These are phyloP conservation scores for Penicillium nordicum DNA, from an alignment of 2,329 filamentous ascomycete genomes.

Conservation along the genomic window DNA sequence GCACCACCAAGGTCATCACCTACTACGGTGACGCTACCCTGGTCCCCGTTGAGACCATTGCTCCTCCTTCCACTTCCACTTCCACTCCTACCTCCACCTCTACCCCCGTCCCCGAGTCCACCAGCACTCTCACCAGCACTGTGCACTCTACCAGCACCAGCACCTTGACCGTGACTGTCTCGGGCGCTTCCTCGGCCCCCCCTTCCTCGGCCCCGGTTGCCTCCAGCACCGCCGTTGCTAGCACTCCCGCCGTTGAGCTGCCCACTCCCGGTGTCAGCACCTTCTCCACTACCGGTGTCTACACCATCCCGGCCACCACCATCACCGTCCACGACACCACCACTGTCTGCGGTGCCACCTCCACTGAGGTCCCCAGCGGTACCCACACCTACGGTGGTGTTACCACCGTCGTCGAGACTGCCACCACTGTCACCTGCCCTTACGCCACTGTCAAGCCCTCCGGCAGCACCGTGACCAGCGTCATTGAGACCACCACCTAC, in stretches of 20 bases:
- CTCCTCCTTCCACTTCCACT: slow-evolving; percentile 11
- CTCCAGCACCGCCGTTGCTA: slow-evolving; percentile 17
- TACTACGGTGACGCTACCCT: slow-evolving; percentile 63
- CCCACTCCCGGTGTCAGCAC: slow-evolving; percentile 50
- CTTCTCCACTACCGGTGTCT: slow-evolving; percentile 66
- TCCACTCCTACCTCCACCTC: slow-evolving; percentile 4
- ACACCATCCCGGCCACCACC: slow-evolving; percentile 72
- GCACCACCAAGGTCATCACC: slow-evolving; percentile 72
- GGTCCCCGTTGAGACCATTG: slow-evolving; percentile 34
- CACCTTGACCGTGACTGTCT: slow-evolving; percentile 35
- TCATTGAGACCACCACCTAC: slow-evolving; percentile 67
- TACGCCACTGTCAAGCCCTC: slow-evolving; percentile 62
- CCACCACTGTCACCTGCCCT: slow-evolving; percentile 68
- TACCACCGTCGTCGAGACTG: slow-evolving; percentile 64
- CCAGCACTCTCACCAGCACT: slow-evolving; percentile 27
- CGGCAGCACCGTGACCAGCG: slow-evolving; percentile 59
- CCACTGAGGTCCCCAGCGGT: slow-evolving; percentile 61
- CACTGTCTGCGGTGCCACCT: slow-evolving; percentile 62
- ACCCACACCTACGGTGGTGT: slow-evolving; percentile 69
- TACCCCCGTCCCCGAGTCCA: slow-evolving; percentile 22
- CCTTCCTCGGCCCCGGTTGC: slow-evolving; percentile 10
- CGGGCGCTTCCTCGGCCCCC: slow-evolving; percentile 20
- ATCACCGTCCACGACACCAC: slow-evolving; percentile 64
- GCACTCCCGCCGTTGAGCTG: slow-evolving; percentile 27
- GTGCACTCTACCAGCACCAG: slow-evolving; percentile 39